Evolutionary conservation across 177 flowering plant genomes (phyloP), one percentile per base, ranked within the genome.

Genomic region (Vitis hybrid): DNA sequence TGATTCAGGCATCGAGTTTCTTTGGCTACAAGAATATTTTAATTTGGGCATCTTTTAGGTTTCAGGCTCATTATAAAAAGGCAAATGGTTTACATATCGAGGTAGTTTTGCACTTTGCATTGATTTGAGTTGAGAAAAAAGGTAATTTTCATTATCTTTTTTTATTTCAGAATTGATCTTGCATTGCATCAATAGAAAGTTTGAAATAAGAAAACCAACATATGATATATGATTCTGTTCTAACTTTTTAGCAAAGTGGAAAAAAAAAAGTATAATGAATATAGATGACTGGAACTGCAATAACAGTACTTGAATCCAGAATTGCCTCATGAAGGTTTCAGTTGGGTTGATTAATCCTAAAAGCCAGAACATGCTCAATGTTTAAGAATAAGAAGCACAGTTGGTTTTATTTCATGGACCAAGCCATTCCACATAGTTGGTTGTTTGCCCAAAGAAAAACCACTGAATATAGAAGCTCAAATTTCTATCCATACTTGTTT

Each of bases 131-230:
- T 33, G 45, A 33, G 45, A 33, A 7, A 33, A 33, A 33, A 33
- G 0, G 45, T 33, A 33, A 33, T 5, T 33, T 33, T 33, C 45
- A 33, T 33, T 5, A 33, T 33, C 45, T 5, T 33, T 33, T 33
- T 33, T 33, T 33, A 5, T 7, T 33, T 33, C 45, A 33, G 45
- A 33, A 33, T 33, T 33, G 8, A 33, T 33, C 8, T 33, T 7
- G 45, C 45, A 33, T 33, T 33, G 45, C 45, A 33, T 33, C 45
- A 33, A 33, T 7, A 7, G 45, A 50, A 15, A 45, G 13, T 12
- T 45, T 49, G 9, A 64, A 48, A n/a, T 52, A 13, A 66, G 19
- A 66, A 45, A 66, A 64, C 26, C n/a, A 6, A 68, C 56, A 53
- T 53, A 16, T 53, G 56, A 13, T 6, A 53, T 53, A 0, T 14